Conservation (phyloP, 2,329 filamentous ascomycete genomes). For the Cryphonectria japonica region DNA sequence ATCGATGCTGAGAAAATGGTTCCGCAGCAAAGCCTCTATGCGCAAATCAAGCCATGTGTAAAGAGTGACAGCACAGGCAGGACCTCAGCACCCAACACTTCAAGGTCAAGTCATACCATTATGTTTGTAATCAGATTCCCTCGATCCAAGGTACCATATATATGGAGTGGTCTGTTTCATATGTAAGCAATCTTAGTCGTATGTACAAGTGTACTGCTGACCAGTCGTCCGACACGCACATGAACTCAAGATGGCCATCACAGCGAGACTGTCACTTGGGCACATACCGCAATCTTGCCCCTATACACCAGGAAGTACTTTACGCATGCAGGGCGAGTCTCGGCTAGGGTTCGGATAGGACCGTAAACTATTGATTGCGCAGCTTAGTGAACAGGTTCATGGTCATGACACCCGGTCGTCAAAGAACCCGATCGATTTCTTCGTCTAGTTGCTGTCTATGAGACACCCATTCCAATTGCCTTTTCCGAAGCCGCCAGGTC, state of each 20-base stretch:
- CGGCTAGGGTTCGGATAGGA: background rate
- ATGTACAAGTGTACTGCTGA: background rate
- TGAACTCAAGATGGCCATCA: too few species aligned
- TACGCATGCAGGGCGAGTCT: background rate
- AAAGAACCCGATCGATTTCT: background rate
- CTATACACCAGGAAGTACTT: background rate
- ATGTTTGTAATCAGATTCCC: background rate
- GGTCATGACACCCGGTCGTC: background rate
- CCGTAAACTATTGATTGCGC: background rate
- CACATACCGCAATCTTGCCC: background rate
- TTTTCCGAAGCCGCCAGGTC: background rate
- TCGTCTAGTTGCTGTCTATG: conserved; percentile 29
- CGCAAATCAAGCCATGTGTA: background rate
- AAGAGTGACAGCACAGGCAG: background rate
- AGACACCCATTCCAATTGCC: conserved; percentile 15
- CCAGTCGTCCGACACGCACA: background rate
- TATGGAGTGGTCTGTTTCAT: background rate
- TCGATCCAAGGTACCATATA: background rate
- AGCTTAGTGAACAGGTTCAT: background rate
- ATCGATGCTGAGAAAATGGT: background rate
- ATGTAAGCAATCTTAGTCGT: background rate
- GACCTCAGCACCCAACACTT: background rate
- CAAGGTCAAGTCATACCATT: background rate
- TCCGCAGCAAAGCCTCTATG: background rate
- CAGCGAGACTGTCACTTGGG: background rate